Conservation (phyloP, 2,329 filamentous ascomycete species). For the Penicillium hordei region DNA sequence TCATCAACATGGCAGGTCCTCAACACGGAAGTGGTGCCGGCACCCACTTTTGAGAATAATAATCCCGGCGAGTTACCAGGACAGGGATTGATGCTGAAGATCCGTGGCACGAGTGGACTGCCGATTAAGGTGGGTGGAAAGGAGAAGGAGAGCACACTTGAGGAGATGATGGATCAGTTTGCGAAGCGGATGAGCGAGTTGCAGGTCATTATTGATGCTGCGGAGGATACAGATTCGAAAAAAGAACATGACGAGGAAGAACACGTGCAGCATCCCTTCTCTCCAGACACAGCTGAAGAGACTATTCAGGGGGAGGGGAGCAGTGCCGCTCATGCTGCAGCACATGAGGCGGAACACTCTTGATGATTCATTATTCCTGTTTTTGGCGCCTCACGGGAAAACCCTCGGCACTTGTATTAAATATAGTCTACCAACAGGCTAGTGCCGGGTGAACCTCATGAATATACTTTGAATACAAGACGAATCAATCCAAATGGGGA, state of each 20-base stretch:
- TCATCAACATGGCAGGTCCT: slow-evolving; percentile 71
- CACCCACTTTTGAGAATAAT: slow-evolving; percentile 62
- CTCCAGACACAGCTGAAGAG: not conserved
- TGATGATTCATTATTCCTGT: not conserved
- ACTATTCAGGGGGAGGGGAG: not conserved
- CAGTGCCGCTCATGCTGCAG: not conserved
- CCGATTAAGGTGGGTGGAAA: slow-evolving; percentile 21
- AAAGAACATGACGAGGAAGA: not conserved
- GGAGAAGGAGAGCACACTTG: slow-evolving; percentile 33
- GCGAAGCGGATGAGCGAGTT: slow-evolving; percentile 46
- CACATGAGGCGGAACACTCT: not conserved
- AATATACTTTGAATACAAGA: not conserved
- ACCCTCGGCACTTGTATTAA: not conserved
- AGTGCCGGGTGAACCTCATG: not conserved
- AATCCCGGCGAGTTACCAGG: slow-evolving; percentile 54
- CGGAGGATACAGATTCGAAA: slow-evolving; percentile 14
- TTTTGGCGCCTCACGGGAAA: not conserved
- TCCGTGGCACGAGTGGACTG: slow-evolving; percentile 43
- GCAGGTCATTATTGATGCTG: slow-evolving; percentile 43
- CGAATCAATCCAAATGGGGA: not conserved
- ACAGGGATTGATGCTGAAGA: slow-evolving; percentile 48
- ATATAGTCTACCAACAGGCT: not conserved
- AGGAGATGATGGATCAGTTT: slow-evolving; percentile 50
- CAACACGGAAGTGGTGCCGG: slow-evolving; percentile 53
- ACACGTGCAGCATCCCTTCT: not conserved